phyloP scores from a whole-genome alignment of 257 asterid species.

The Solanum corneliomulleri region DNA sequence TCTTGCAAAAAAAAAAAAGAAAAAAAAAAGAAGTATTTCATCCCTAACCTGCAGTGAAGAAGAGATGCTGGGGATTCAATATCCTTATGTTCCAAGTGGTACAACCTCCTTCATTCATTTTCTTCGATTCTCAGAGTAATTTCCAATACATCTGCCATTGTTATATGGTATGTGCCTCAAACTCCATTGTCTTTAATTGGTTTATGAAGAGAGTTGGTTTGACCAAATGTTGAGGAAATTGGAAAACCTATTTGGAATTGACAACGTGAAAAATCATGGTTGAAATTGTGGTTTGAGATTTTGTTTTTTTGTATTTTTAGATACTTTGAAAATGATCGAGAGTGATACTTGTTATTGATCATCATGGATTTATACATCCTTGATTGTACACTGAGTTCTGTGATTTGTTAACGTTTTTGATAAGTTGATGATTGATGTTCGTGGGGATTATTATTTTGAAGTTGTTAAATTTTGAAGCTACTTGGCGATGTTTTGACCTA shows the following conservation, averaged over 20 bases:
- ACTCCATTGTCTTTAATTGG: background rate
- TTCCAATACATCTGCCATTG: background rate
- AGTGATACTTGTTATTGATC: background rate
- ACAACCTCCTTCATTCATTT: background rate
- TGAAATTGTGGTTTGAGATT: background rate
- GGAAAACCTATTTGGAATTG: background rate
- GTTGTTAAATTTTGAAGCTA: background rate
- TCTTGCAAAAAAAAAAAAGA: background rate
- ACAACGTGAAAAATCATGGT: background rate
- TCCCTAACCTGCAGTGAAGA: background rate
- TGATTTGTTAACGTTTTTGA: background rate
- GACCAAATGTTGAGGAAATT: background rate
- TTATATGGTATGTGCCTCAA: background rate
- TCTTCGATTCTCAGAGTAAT: background rate
- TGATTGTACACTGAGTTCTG: background rate
- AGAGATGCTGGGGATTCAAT: background rate
- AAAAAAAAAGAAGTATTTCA: background rate
- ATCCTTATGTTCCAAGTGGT: background rate
- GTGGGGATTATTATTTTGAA: background rate
- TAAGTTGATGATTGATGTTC: background rate
- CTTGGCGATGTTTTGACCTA: background rate
- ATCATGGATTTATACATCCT: background rate
- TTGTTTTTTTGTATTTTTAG: background rate
- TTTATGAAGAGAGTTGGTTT: too few relatives aligned
- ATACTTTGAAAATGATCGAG: background rate